These are phyloP conservation scores for Gynostemma pentaphyllum DNA, from an alignment of 306 rosid genomes.

Conservation along the genomic window DNA sequence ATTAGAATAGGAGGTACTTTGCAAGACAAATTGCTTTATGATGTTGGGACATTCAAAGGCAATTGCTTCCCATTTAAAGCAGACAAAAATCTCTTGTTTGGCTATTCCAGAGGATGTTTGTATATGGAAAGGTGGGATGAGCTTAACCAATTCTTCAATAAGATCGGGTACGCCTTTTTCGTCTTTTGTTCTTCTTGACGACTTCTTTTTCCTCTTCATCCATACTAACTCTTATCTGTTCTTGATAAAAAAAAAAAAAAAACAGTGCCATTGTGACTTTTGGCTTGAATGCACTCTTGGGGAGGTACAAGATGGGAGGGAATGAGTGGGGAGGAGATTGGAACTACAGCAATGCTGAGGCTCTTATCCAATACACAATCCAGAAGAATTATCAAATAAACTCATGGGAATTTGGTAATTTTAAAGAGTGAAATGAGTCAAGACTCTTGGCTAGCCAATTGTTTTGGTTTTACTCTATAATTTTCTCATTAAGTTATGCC, in stretches of 20 bases:
- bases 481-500: too few relatives aligned
- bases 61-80: constrained; percentile 55
- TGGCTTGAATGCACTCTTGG: constrained; percentile 76
- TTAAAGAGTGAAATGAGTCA: too few relatives aligned
- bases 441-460: too few relatives aligned
- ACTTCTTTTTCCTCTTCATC: neutral
- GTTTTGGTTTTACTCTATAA: neutral
- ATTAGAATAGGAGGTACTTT: constrained; percentile 85
- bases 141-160: constrained; percentile 54
- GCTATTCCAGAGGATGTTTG: constrained; percentile 68
- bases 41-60: constrained; percentile 45
- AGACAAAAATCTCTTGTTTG: constrained; percentile 41
- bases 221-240: neutral
- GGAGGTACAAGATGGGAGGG: constrained; percentile 33
- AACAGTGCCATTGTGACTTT: constrained; percentile 60
- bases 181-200: neutral
- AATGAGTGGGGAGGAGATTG: constrained; percentile 72
- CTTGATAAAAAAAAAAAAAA: neutral
- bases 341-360: constrained; percentile 49
- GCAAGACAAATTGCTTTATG: constrained; percentile 79
- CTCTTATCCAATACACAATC: constrained; percentile 49
- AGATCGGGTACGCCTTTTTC: constrained; percentile 47
- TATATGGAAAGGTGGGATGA: constrained; percentile 80
- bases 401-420: constrained; percentile 87
- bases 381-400: constrained; percentile 55